Base-by-base conservation (phyloP, 352 stramenopile genomes). In the Pythium sukuiense region DNA sequence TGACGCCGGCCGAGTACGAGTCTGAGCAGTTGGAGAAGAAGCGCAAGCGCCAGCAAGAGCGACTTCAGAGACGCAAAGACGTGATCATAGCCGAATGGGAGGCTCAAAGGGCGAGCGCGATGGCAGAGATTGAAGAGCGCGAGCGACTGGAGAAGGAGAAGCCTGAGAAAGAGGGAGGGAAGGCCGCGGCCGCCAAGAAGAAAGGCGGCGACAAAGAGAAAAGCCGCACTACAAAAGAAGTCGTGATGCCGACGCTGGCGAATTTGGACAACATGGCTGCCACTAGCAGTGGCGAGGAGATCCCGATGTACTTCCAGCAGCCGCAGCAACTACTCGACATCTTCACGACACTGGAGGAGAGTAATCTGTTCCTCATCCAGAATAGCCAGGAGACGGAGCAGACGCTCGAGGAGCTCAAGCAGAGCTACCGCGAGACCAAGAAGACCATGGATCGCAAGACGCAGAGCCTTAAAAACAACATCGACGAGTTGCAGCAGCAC, bases 321-420 rank as follows among this genome's bases (percentile, higher is more conserved):
- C 94, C 95, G 13, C 76, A 95, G 63, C 96, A 98, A 56, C 77
- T 98, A 2, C 79, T 98, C 1, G 91, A 98, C 43, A 96, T 98
- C 35, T 98, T 98, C 73, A 95, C 83, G 14, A 79, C 86, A 3
- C 70, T 98, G 29, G 96, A 99, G 73, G 91, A 98, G 64, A 95
- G 94, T 76, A 99, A 98, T 61, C 79, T 98, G 50, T 98, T 98
- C 65, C 65, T 98, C 30, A 98, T 98, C 65, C 92, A 98, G 69
- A 98, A 98, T 76, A 97, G 85, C 59, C 92, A 98, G 69, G 92
- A 98, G 65, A 98, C 93, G 0, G 94, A 98, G 75, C 92, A 98
- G 69, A 96, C 91, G 26, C 81, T 98, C 0, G 95, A 98, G 55
- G 94, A 98, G 70, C 87, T 98, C 30, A 97, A 97, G 70, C 88